phyloP scores from a whole-genome alignment of 2,329 filamentous ascomycete species.

The Tolypocladium guangdongense region DNA sequence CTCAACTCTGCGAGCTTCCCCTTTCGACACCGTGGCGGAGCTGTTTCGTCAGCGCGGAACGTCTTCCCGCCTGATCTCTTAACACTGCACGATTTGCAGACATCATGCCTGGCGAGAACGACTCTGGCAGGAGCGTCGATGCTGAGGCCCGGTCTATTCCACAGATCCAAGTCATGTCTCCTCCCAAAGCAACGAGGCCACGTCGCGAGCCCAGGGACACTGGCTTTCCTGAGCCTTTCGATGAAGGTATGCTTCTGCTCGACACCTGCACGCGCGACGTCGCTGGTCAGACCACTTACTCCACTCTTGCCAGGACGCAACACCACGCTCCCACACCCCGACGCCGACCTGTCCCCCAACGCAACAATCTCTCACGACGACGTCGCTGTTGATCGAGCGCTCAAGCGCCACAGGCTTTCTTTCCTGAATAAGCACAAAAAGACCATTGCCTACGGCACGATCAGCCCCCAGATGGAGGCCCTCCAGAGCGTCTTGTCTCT shows the following conservation, averaged over 20 bases:
- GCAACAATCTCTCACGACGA: conserved; percentile 47
- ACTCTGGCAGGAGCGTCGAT: conserved; percentile 1
- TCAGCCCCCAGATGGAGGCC: conserved; percentile 24
- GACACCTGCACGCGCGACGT: background rate
- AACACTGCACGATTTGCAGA: background rate
- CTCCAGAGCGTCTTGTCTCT: conserved; percentile 23
- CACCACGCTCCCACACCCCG: conserved; percentile 51
- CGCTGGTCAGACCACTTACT: conserved; percentile 2
- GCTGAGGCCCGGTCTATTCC: conserved; percentile 4
- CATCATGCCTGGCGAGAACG: conserved; percentile 3
- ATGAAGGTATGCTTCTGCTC: conserved; percentile 26
- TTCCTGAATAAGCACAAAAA: conserved; percentile 36
- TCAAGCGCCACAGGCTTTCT: conserved; percentile 32
- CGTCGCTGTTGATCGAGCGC: conserved; percentile 29
- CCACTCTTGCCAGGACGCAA: conserved; percentile 31
- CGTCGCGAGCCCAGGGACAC: conserved; percentile 28
- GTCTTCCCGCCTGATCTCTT: background rate
- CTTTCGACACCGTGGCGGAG: background rate
- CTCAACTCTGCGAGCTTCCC: background rate
- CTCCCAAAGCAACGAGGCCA: conserved; percentile 10
- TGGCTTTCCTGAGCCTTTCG: conserved; percentile 41
- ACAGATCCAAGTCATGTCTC: conserved; percentile 17
- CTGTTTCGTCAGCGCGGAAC: background rate
- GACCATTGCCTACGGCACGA: conserved; percentile 34
- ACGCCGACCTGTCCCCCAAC: conserved; percentile 45